Conservation (phyloP, 2,329 filamentous ascomycete genomes). For the Fusarium anguioides region DNA sequence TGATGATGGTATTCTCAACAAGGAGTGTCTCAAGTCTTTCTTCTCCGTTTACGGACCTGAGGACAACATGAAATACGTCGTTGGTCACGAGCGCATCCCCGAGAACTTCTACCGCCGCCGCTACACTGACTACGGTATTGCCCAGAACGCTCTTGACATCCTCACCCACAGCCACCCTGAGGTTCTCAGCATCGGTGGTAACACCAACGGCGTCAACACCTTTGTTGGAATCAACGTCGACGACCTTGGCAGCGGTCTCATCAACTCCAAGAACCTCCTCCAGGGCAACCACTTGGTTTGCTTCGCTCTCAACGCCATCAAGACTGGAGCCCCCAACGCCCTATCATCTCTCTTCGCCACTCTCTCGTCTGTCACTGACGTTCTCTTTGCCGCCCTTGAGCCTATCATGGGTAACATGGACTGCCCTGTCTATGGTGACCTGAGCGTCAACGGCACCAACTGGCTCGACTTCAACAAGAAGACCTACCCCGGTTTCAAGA, state of each 20-base stretch:
- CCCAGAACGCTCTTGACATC: conserved; percentile 55
- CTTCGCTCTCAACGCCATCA: conserved; percentile 52
- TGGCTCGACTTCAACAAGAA: conserved; percentile 37
- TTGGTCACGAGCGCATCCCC: conserved; percentile 63
- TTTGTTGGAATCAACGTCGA: conserved; percentile 59
- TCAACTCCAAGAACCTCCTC: conserved; percentile 54
- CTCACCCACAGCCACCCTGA: conserved; percentile 54
- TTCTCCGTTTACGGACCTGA: conserved; percentile 55
- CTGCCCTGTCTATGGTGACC: conserved; percentile 31
- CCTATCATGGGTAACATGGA: conserved; percentile 32
- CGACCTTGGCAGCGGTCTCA: conserved; percentile 57
- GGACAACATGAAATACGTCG: conserved; percentile 55
- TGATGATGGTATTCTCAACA: conserved; percentile 43
- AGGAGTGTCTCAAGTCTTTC: conserved; percentile 57
- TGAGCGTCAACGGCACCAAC: conserved; percentile 36
- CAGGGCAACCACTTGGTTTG: conserved; percentile 61
- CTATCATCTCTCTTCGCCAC: conserved; percentile 52
- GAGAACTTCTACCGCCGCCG: conserved; percentile 60
- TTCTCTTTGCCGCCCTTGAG: conserved; percentile 34
- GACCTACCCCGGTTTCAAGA: conserved; percentile 39
- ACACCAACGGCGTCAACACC: conserved; percentile 61
- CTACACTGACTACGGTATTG: conserved; percentile 59
- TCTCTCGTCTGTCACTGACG: conserved; percentile 34
- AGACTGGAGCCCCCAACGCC: conserved; percentile 56
- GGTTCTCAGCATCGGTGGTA: conserved; percentile 62